Evolutionary conservation across 1,284 basidiomycete species (phyloP), one percentile per base, ranked within the genome.

Genomic region (Fomitopsis pinicola): DNA sequence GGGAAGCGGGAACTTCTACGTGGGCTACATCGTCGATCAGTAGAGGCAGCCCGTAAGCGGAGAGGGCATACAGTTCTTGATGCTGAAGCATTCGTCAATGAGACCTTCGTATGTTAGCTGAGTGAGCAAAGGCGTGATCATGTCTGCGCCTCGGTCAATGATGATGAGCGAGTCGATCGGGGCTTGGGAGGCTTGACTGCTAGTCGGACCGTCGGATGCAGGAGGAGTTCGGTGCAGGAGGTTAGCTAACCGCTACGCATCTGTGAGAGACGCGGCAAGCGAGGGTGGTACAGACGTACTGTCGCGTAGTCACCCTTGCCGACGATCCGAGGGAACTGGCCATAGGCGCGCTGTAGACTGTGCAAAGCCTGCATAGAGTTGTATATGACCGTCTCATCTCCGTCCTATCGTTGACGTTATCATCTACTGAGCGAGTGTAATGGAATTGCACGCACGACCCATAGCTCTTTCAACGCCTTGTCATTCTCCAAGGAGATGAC

Each of bases 31-130:
- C 45, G 55, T 2, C 52, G 5, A 40, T 63, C 57, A 67, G 36
- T 5, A 7, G 9, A 17, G 36, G 46, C 12, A 33, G 2, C 14
- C n/a, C 26, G 58, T 57, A 44, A 38, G 33, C 63, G 19, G 44
- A 44, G 44, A 58, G 54, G 7, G 74, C 88, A 59, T 66, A 93
- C 95, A 91, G 68, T 97, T 94, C 74, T 85, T 90, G 64, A 99
- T 90, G 1, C 94, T 94, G 52, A 98, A 80, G 46, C 95, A 79
- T 73, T 99, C 97, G 70, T 99, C 97, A n/a, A 98, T 82, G 48
- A 99, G 87, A 17, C 97, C 97, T 73, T 98, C 91, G 70, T 98
- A 99, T 0, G 97, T 99, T 59, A 99, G 79, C 71, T 99, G 97
- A 1, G 97, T 99, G 53, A 97, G 87, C 59, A 99, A 81, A 1